Evolutionary conservation across 2,329 filamentous ascomycete species (phyloP), one percentile per base, ranked within the genome.

Genomic region (Phaeosphaeria sp.): DNA sequence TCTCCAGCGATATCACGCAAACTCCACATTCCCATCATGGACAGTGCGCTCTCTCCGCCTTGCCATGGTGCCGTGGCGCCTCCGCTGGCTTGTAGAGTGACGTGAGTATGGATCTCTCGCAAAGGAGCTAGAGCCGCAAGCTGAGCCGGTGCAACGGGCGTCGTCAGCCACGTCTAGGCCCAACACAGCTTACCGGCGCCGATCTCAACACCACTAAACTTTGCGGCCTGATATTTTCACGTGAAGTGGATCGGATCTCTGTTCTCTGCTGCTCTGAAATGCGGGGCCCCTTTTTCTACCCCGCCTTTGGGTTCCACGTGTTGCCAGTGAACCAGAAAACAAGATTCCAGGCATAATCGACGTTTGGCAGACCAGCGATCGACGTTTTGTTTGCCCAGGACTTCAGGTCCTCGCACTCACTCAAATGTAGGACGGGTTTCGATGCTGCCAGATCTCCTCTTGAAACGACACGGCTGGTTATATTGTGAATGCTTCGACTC

Each of bases 141-240:
- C 6, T 53, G 50, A 25, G 22, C 57, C 47, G 53, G 44, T 13
- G 39, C 51, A 49, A 30, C n/a, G 30, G 57, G 51, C 51, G 33
- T 49, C 40, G 11, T 55, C 54, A 57, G 58, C 58, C 58, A 60
- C 55, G 44, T 49, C 24, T 47, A 53, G 53, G 27, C 59, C 57
- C n/a, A 54, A 62, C 45, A 4, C 20, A 53, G 59, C 39, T 36
- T 21, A 22, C 40, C 53, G 56, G 56, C 54, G 53, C 51, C 56
- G 50, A 62, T 62, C 56, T 45, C 13, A 17, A 27, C 42, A 39
- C 47, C n/a, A 49, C 25, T 39, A 27, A 46, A 24, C 44, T 25
- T n/a, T 17, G 15, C 22, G 15, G 20, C 15, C 15, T 25, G 15
- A n/a, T 21, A 25, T 17, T 25, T 46, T 20, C 42, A 44, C 21